These are phyloP conservation scores for Apodospora peruviana DNA, from an alignment of 495 filamentous ascomycete species.

Conservation along the genomic window DNA sequence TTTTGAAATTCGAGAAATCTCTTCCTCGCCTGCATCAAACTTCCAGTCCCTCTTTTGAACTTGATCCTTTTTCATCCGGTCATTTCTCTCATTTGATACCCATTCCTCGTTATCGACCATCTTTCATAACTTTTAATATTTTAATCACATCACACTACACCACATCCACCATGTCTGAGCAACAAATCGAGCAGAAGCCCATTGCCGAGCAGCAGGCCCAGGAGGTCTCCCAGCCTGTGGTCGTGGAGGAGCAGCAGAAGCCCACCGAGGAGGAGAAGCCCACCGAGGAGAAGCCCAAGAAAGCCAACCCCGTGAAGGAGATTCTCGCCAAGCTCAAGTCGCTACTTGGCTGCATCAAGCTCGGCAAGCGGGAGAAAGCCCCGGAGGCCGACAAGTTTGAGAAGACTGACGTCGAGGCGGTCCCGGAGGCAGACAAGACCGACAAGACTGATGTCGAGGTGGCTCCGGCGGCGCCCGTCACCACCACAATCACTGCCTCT, in stretches of 20 bases:
- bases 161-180: background rate
- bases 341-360: background rate
- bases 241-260: background rate
- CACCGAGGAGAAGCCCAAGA: background rate
- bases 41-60: too few species aligned
- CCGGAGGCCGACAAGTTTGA: background rate
- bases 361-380: background rate
- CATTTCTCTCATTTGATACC: background rate
- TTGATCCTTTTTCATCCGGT: background rate
- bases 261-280: background rate
- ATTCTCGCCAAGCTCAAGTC: background rate
- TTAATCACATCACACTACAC: background rate
- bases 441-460: too few species aligned
- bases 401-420: too few species aligned
- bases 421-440: too few species aligned
- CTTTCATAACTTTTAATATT: background rate
- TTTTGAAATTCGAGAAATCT: too few species aligned
- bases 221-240: background rate
- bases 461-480: too few species aligned
- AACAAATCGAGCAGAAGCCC: background rate
- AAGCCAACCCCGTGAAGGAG: background rate
- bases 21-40: too few species aligned
- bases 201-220: background rate
- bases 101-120: background rate
- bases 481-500: too few species aligned